Evolutionary conservation across 495 filamentous ascomycete genomes (phyloP), one percentile per base, ranked within the genome.

Genomic region (Penicillium samsonianum): DNA sequence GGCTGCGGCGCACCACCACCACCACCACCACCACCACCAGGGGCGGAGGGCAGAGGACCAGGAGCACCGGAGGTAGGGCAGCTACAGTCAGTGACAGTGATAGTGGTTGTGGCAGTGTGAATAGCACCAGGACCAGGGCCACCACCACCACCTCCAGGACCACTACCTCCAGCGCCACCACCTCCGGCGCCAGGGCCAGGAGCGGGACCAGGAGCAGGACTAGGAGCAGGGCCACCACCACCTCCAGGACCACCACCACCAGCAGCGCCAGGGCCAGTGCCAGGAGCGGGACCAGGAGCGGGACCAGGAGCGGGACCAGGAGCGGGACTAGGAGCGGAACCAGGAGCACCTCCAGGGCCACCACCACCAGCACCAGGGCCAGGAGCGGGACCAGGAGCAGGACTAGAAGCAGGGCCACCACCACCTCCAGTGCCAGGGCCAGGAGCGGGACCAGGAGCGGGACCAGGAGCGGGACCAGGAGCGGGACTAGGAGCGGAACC

Each of bases 21-120:
- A 50, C n/a, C n/a, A n/a, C n/a, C n/a, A n/a, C n/a, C n/a, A n/a
- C n/a, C n/a, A n/a, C n/a, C n/a, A n/a, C n/a, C n/a, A n/a, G n/a
- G n/a, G n/a, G n/a, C n/a, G n/a, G n/a, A n/a, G n/a, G n/a, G n/a
- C n/a, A 14, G 26, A 28, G 26, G 2, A 1, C 55, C 58, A 31
- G 65, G 54, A 45, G 38, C 31, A 49, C 40, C 51, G 28, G 60
- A 28, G 16, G 61, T 44, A 40, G 59, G 5, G 56, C 63, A 71
- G 52, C 50, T 54, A 49, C 63, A 67, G 20, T 57, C 62, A 26
- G 66, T 73, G 3, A 67, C 56, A 16, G 64, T 69, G 37, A 70
- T 42, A 42, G 67, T 70, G 33, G 50, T 69, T 22, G 58, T 43
- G 30, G 66, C 44, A 25, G 57, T 63, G 19, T 48, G 35, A 45